Evolutionary conservation across 1,139 yeast species (phyloP).

Genomic region (Yamadazyma diospyri): DNA sequence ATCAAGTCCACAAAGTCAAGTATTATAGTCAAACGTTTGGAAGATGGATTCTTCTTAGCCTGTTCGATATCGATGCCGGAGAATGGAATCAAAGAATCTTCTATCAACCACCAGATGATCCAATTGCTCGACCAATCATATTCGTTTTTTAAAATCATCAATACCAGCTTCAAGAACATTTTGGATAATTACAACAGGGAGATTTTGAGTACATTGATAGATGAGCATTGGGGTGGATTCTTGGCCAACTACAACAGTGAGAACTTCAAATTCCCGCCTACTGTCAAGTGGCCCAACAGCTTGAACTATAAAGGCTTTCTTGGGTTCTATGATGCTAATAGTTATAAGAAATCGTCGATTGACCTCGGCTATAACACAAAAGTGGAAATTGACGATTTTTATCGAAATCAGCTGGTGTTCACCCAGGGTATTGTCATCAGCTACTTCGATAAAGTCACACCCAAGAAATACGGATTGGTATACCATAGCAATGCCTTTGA

Average conservation of each 20-base stretch:
- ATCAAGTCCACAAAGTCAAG: slow-evolving; percentile 27
- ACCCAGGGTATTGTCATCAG: slow-evolving; percentile 29
- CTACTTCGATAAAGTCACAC: slow-evolving; percentile 20
- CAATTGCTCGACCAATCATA: slow-evolving; percentile 23
- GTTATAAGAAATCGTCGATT: slow-evolving; percentile 31
- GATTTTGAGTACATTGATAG: slow-evolving; percentile 17
- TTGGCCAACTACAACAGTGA: slow-evolving; percentile 25
- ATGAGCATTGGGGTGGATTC: slow-evolving; percentile 31
- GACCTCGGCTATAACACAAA: slow-evolving; percentile 16
- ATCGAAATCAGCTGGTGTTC: neutral
- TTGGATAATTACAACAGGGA: slow-evolving; percentile 16
- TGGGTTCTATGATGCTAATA: slow-evolving; percentile 21
- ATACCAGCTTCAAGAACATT: slow-evolving; percentile 23
- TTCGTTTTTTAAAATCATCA: slow-evolving; percentile 24
- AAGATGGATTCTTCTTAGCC: slow-evolving; percentile 25
- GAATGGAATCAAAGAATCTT: slow-evolving; percentile 18
- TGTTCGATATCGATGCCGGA: slow-evolving; percentile 22
- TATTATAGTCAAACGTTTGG: slow-evolving; percentile 25
- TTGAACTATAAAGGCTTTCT: slow-evolving; percentile 36
- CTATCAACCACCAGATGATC: slow-evolving; percentile 27
- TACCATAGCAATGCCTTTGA: slow-evolving; percentile 16
- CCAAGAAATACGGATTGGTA: slow-evolving; percentile 35
- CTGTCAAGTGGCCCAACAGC: slow-evolving; percentile 36
- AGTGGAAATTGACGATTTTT: slow-evolving; percentile 18
- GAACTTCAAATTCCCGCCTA: slow-evolving; percentile 20